These are phyloP conservation scores for Aspergillus brunneoviolaceus DNA, from an alignment of 2,329 filamentous ascomycete genomes.

Conservation along the genomic window DNA sequence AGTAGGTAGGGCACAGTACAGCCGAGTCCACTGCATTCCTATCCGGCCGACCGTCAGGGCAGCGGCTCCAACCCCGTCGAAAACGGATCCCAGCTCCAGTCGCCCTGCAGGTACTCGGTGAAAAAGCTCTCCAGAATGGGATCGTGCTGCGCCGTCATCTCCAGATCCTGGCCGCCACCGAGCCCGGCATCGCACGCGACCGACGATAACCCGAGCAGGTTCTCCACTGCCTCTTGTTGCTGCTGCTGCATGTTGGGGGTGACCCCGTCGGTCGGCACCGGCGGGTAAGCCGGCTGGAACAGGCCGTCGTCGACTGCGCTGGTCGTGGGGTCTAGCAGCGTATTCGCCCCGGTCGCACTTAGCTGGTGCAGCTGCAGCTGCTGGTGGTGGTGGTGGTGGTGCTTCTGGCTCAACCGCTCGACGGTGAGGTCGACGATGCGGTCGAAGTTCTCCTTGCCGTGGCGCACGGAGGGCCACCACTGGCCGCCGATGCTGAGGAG, in stretches of 20 bases:
- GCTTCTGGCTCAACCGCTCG: conserved; percentile 17
- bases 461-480: conserved; percentile 43
- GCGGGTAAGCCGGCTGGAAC: no score
- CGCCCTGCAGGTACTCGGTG: conserved; percentile 24
- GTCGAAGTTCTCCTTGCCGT: conserved; percentile 33
- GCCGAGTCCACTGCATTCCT: not conserved
- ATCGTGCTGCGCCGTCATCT: conserved; percentile 15
- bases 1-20: no score
- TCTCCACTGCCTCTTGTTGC: not conserved
- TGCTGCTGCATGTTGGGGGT: no score
- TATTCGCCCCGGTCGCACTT: not conserved
- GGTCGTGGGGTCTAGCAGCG: not conserved
- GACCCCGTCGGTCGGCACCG: not conserved
- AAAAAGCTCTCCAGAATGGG: conserved; percentile 25
- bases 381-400: not conserved
- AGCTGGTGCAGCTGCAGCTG: not conserved
- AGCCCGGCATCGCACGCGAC: not conserved
- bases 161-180: conserved; percentile 3
- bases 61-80: not conserved
- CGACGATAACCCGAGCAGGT: not conserved
- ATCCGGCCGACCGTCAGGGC: not conserved
- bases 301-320: not conserved
- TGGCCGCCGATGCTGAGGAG: conserved; percentile 42
- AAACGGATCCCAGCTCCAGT: conserved; percentile 29
- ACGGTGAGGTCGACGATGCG: conserved; percentile 30